These are phyloP conservation scores for Syzygium grande DNA, from an alignment of 345 rosid species.

Conservation along the genomic window DNA sequence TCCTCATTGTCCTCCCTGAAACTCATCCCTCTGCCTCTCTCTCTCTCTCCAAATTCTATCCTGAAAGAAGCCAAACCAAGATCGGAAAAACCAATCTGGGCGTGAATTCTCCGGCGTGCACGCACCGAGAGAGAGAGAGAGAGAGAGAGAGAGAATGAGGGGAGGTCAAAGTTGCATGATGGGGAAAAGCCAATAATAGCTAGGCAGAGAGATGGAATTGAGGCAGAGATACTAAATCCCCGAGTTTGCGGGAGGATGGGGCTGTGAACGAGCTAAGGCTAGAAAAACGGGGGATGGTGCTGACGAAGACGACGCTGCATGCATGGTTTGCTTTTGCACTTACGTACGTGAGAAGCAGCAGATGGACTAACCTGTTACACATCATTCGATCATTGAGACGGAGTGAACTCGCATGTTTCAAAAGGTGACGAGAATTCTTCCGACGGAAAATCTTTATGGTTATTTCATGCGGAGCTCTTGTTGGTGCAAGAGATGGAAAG, in stretches of 20 bases:
- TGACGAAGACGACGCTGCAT: not conserved
- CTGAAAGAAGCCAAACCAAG: not conserved
- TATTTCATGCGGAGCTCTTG: not conserved
- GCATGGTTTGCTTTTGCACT: not conserved
- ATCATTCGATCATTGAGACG: not conserved
- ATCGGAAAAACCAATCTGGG: not conserved
- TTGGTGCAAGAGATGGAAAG: not conserved
- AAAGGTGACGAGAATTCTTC: not conserved
- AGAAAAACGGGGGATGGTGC: not conserved
- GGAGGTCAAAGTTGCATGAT: not conserved
- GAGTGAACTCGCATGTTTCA: not conserved
- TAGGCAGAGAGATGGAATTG: not conserved
- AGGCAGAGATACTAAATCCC: not conserved
- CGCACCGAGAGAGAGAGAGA: not conserved
- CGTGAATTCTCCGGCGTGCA: not conserved
- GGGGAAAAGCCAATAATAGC: not conserved
- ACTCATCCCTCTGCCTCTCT: slow-evolving; percentile 35
- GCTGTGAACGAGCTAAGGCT: not conserved
- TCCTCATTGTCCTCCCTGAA: slow-evolving; percentile 82
- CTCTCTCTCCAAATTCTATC: not conserved
- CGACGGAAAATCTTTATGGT: not conserved
- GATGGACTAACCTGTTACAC: not conserved
- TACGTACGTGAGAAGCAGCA: not conserved
- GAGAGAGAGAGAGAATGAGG: not conserved
- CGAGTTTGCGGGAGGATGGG: not conserved